Evolutionary conservation across 1,284 basidiomycete species (phyloP), one percentile per base, ranked within the genome.

Genomic region (Ustilago sp.): DNA sequence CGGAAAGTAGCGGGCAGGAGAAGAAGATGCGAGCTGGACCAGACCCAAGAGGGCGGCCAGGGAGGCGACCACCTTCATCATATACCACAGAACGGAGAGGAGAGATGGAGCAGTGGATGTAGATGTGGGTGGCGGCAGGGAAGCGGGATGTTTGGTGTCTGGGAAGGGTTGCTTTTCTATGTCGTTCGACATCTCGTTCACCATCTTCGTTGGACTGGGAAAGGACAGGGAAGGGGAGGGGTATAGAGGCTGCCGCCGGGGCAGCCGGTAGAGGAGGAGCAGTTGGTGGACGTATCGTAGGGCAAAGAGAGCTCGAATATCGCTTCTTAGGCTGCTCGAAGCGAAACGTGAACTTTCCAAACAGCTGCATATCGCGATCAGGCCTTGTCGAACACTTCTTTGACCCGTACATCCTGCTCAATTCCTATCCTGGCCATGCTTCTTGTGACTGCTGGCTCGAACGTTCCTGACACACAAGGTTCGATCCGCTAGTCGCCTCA

Each of bases 41-140:
- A 68, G 51, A 35, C 62, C 63, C 43, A 68, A 23, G 9, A 72
- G 34, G 32, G 48, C 59, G n/a, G 65, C 65, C 8, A 70, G 55
- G 17, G 62, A 60, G 19, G 65, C 59, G 45, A 59, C 36, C 17
- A 72, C 59, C 74, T 72, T 72, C 74, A 76, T 76, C 45, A 57
- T 74, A 51, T 51, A 61, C 58, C 63, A 62, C 43, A 45, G n/a
- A 8, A 45, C 17, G n/a, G 19, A 9, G 11, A 74, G 15, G 11
- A 56, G 6, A 7, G 45, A 52, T n/a, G 19, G 28, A 50, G 43
- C 43, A 45, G 54, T 55, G 34, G 55, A 56, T 23, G 50, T 8
- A 1, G 51, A 28, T 31, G 60, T 12, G 39, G 53, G 45, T n/a
- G 59, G 17, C 36, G 3, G 51, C 19, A 15, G 15, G 48, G 38